phyloP scores from a whole-genome alignment of 331 rosid genomes.

The Erythrophleum ivorense region DNA sequence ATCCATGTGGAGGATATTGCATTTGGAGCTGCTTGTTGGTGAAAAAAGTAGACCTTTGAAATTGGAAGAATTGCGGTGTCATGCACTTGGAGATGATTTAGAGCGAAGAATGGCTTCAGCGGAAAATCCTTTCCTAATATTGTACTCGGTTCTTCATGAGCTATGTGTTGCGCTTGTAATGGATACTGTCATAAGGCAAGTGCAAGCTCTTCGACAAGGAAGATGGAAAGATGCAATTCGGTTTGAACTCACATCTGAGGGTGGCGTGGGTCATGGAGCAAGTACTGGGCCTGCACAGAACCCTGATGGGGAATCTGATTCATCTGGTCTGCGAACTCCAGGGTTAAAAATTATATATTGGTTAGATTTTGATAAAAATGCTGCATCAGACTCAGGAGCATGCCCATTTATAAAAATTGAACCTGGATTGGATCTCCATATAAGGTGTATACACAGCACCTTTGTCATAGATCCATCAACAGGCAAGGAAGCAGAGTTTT shows the following conservation, averaged over 20 bases:
- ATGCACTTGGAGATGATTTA: conserved; percentile 86
- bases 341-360: conserved; percentile 90
- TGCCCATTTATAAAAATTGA: conserved; percentile 89
- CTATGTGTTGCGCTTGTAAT: conserved; percentile 88
- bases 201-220: conserved; percentile 85
- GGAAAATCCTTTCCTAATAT: conserved; percentile 77
- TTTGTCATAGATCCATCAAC: conserved; percentile 91
- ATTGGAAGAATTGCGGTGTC: conserved; percentile 70
- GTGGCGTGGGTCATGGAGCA: conserved; percentile 64
- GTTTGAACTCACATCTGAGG: conserved; percentile 84
- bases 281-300: conserved; percentile 70
- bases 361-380: conserved; percentile 86
- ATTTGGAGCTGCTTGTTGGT: conserved; percentile 95
- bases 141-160: conserved; percentile 89
- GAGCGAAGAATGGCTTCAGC: conserved; percentile 97
- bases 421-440: conserved; percentile 88
- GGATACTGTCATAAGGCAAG: conserved; percentile 95
- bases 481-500: conserved; percentile 87
- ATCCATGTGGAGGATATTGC: conserved; percentile 96
- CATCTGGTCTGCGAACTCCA: conserved; percentile 81
- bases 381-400: conserved; percentile 62
- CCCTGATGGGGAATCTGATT: conserved; percentile 85
- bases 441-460: conserved; percentile 80
- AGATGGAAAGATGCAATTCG: conserved; percentile 98
- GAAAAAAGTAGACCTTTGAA: conserved; percentile 73